Percentiles rank a stretch among this genome's conserved stretches.
Evolutionary conservation across 108 stramenopile genomes (phyloP).

Genomic region (Bacterosira constricta): DNA sequence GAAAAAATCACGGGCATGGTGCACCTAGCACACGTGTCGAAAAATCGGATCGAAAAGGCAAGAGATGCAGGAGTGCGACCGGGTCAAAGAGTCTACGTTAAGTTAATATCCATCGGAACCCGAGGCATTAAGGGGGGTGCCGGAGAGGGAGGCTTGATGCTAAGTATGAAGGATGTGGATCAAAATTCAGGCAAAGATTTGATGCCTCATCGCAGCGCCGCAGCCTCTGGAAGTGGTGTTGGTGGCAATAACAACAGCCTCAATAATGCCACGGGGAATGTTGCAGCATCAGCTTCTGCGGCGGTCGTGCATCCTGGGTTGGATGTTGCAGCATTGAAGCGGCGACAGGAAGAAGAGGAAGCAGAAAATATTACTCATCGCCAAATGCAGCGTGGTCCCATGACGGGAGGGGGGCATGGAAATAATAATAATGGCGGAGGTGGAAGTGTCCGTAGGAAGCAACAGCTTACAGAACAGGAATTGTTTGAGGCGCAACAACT

Average conservation of each 20-base stretch:
- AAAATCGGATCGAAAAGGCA: slow-evolving; percentile 48
- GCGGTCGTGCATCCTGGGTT: slow-evolving; percentile 86
- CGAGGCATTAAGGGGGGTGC: slow-evolving; percentile 38
- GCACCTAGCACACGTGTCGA: slow-evolving; percentile 82
- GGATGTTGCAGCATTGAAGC: slow-evolving; percentile 79
- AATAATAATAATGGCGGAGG: slow-evolving; percentile 11
- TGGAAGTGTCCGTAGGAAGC: slow-evolving; percentile 57
- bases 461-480: slow-evolving; percentile 95
- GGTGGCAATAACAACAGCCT: slow-evolving; percentile 13
- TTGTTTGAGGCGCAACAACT: slow-evolving; percentile 97
- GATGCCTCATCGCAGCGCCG: slow-evolving; percentile 80
- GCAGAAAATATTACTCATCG: slow-evolving; percentile 46
- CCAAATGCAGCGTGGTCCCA: slow-evolving; percentile 31
- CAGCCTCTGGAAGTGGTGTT: slow-evolving; percentile 2
- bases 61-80: slow-evolving; percentile 69
- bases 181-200: slow-evolving; percentile 90
- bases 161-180: slow-evolving; percentile 95
- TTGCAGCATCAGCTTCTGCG: slow-evolving; percentile 50
- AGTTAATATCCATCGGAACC: slow-evolving; percentile 83
- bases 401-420: slow-evolving; percentile 3
- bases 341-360: slow-evolving; percentile 74
- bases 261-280: background rate
- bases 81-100: slow-evolving; percentile 86
- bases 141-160: slow-evolving; percentile 63
- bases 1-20: slow-evolving; percentile 83